Conservation (phyloP, 768 basidiomycete species). For the Rhodotorula babjevae region DNA sequence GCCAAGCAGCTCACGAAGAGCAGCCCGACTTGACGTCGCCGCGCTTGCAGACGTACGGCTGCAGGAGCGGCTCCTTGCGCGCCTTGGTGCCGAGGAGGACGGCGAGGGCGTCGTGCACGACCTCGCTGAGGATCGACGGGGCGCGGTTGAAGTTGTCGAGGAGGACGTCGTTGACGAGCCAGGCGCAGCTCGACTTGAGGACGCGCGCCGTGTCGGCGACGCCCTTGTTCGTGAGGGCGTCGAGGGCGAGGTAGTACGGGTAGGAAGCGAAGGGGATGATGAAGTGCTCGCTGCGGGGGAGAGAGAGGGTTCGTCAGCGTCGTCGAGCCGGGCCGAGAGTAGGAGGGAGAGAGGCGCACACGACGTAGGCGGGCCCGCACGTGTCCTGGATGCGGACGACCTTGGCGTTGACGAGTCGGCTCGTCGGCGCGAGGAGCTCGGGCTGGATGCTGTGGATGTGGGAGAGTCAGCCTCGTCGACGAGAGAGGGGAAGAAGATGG, state of each 20-base stretch:
- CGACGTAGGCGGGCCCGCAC: slow-evolving; percentile 32
- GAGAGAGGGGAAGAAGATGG: no score
- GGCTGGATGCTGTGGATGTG: slow-evolving; percentile 41
- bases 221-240: slow-evolving; percentile 33
- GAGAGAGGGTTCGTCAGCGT: slow-evolving; percentile 23
- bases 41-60: slow-evolving; percentile 16
- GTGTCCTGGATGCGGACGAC: slow-evolving; percentile 32
- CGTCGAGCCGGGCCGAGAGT: neutral
- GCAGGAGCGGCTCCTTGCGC: slow-evolving; percentile 9
- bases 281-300: neutral
- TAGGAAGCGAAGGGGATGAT: slow-evolving; percentile 35
- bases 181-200: neutral
- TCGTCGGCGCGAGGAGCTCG: slow-evolving; percentile 34
- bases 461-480: neutral
- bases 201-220: slow-evolving; percentile 3
- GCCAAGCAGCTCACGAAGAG: no score
- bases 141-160: neutral
- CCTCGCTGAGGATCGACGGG: neutral
- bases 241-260: slow-evolving; percentile 41
- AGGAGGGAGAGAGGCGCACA: neutral
- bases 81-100: neutral
- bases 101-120: neutral
- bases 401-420: slow-evolving; percentile 31
- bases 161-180: neutral
- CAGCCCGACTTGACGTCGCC: neutral